Conservation (phyloP, 106 monocot genomes). For the Chionographis japonica region DNA sequence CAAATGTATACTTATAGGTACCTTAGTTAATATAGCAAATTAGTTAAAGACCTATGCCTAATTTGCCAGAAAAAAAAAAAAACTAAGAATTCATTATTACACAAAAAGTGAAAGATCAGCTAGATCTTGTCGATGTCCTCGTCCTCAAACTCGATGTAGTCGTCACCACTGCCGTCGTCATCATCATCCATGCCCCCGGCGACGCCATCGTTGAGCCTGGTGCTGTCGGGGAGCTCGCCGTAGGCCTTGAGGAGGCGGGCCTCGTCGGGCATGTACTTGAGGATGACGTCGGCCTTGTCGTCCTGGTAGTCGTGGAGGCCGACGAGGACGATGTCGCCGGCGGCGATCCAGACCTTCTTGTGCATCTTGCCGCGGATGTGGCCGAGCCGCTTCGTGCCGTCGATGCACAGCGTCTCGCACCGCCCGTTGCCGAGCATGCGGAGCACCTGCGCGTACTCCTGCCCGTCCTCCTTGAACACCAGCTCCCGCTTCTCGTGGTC, state of each 20-base stretch:
- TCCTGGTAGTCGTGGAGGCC: slow-evolving; percentile 57
- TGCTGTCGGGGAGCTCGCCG: slow-evolving; percentile 44
- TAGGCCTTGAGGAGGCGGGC: slow-evolving; percentile 51
- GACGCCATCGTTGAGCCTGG: slow-evolving; percentile 46
- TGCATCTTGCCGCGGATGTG: slow-evolving; percentile 62
- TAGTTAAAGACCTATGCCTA: too few relatives aligned
- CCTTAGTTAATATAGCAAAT: too few relatives aligned
- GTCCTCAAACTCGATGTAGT: slow-evolving; percentile 57
- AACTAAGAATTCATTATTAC: too few relatives aligned
- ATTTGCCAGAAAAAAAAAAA: too few relatives aligned
- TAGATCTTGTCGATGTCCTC: slow-evolving; percentile 60
- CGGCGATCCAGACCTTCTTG: slow-evolving; percentile 61
- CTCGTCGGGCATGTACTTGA: slow-evolving; percentile 62
- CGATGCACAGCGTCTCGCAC: slow-evolving; percentile 49
- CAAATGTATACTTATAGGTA: too few relatives aligned
- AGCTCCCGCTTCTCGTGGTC: slow-evolving; percentile 63
- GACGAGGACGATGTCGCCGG: slow-evolving; percentile 51
- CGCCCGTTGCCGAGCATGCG: slow-evolving; percentile 54
- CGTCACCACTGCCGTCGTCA: slow-evolving; percentile 41
- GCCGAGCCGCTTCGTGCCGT: slow-evolving; percentile 45
- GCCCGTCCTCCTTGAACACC: slow-evolving; percentile 58
- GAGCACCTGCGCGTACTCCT: slow-evolving; percentile 56
- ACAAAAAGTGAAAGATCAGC: neutral
- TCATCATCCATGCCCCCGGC: slow-evolving; percentile 49
- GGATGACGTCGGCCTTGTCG: slow-evolving; percentile 51